phyloP scores from a whole-genome alignment of 306 rosid genomes.

The apple (Malus domestica) region DNA sequence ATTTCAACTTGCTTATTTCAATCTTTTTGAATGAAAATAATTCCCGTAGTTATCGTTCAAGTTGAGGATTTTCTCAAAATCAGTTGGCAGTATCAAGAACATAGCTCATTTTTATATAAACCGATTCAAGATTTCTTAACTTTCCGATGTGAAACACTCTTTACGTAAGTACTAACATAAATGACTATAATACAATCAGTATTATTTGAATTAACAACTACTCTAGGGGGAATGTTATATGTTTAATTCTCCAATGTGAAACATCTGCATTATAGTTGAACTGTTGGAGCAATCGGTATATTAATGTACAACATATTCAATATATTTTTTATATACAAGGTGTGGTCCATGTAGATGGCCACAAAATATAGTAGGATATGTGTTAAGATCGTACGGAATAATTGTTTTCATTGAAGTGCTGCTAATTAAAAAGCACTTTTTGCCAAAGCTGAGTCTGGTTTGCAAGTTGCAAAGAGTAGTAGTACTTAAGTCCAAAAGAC shows the following conservation, averaged over 20 bases:
- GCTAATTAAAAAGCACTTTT: not conserved
- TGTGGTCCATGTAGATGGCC: conserved; percentile 5
- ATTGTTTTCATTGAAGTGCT: conserved; percentile 19
- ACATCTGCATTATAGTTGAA: not conserved
- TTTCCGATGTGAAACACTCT: not conserved
- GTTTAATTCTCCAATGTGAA: not conserved
- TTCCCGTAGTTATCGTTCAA: too few relatives aligned
- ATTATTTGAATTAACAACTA: not conserved
- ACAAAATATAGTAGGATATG: not conserved
- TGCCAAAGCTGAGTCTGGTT: not conserved
- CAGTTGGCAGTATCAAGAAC: not conserved
- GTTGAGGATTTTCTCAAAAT: not conserved
- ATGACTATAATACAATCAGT: not conserved
- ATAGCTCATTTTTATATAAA: not conserved
- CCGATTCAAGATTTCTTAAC: not conserved
- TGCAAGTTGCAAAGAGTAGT: conserved; percentile 1
- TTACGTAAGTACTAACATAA: not conserved
- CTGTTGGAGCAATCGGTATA: not conserved
- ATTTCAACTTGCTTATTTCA: not conserved
- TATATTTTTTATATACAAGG: not conserved
- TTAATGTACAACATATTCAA: too few relatives aligned
- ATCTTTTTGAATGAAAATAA: not conserved
- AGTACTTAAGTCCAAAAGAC: not conserved
- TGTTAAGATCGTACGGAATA: not conserved
- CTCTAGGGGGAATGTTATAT: not conserved